Percentiles rank a stretch among this genome's conserved stretches.
These are phyloP conservation scores for Rubroboletus satanas DNA, from an alignment of 768 basidiomycete genomes.

Conservation along the genomic window DNA sequence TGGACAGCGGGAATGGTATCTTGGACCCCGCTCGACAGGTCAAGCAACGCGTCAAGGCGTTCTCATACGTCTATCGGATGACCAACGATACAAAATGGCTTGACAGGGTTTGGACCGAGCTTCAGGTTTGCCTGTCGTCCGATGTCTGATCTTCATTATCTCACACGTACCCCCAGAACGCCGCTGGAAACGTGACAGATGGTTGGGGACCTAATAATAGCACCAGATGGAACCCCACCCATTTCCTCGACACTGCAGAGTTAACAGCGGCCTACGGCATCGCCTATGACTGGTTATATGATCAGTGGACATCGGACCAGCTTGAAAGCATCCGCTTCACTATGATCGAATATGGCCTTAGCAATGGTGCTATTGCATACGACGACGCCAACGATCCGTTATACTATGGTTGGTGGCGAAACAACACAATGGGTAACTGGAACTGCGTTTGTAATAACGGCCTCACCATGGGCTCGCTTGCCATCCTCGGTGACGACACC, in stretches of 20 bases:
- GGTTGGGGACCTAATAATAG: constrained; percentile 60
- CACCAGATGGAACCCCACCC: constrained; percentile 78
- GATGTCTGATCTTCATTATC: neutral
- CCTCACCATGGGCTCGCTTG: constrained; percentile 82
- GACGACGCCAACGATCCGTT: constrained; percentile 33
- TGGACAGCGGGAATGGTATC: constrained; percentile 87
- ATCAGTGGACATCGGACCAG: constrained; percentile 73
- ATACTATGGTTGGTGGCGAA: constrained; percentile 75
- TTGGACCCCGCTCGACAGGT: constrained; percentile 86
- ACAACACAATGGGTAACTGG: constrained; percentile 83
- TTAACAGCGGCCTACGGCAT: constrained; percentile 84
- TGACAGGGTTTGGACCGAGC: constrained; percentile 78
- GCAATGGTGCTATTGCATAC: constrained; percentile 56
- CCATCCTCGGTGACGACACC: constrained; percentile 81
- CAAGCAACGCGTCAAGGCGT: constrained; percentile 90
- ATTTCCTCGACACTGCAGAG: constrained; percentile 95
- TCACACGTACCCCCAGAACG: constrained; percentile 43
- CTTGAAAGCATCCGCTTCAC: constrained; percentile 62
- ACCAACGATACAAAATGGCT: constrained; percentile 91
- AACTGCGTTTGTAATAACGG: constrained; percentile 96
- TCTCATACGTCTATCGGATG: constrained; percentile 86
- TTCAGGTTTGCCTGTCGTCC: constrained; percentile 55
- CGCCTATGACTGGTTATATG: constrained; percentile 96
- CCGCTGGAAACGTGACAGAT: constrained; percentile 62
- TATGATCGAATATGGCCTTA: constrained; percentile 76